Percentiles rank a stretch among this genome's conserved stretches.
Conservation (phyloP, 1,284 basidiomycete species). For the Marasmius tenuissimus region DNA sequence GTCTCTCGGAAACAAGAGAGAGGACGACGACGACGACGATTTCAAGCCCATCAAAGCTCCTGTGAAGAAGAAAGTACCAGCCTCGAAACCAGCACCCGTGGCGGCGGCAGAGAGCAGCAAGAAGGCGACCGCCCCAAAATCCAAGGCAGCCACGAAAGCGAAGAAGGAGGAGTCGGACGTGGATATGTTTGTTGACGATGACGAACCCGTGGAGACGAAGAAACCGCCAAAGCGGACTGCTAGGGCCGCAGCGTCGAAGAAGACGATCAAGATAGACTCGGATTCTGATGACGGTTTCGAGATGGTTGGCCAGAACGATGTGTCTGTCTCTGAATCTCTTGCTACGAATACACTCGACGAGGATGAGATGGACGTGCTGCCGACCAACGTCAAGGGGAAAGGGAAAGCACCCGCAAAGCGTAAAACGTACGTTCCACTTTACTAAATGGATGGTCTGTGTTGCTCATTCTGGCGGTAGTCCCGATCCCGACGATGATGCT, state of each 20-base stretch:
- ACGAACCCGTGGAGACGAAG: slow-evolving; percentile 19
- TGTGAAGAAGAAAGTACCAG: slow-evolving; percentile 28
- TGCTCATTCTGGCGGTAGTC: slow-evolving; percentile 17
- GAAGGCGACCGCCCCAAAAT: slow-evolving; percentile 21
- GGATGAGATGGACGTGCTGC: slow-evolving; percentile 7
- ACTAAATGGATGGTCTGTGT: not conserved
- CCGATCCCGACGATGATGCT: slow-evolving; percentile 38
- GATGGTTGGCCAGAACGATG: not conserved
- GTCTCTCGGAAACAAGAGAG: slow-evolving; percentile 48
- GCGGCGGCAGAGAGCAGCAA: slow-evolving; percentile 37
- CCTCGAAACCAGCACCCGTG: slow-evolving; percentile 29
- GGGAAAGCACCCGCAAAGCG: slow-evolving; percentile 36
- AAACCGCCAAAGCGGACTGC: slow-evolving; percentile 23
- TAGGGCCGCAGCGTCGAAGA: slow-evolving; percentile 12
- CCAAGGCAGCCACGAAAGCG: slow-evolving; percentile 25
- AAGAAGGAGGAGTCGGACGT: slow-evolving; percentile 22
- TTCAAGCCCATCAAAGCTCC: slow-evolving; percentile 23
- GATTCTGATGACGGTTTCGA: slow-evolving; percentile 26
- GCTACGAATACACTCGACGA: slow-evolving; percentile 2
- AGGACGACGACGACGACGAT: slow-evolving; percentile 30
- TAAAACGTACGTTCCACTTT: slow-evolving; percentile 47
- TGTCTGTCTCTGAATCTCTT: not conserved
- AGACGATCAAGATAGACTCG: slow-evolving; percentile 20
- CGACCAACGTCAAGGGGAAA: slow-evolving; percentile 27
- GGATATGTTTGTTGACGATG: slow-evolving; percentile 10